Evolutionary conservation across 352 stramenopile species (phyloP), one percentile per base, ranked within the genome.

Genomic region (Pythium pyrilobum): DNA sequence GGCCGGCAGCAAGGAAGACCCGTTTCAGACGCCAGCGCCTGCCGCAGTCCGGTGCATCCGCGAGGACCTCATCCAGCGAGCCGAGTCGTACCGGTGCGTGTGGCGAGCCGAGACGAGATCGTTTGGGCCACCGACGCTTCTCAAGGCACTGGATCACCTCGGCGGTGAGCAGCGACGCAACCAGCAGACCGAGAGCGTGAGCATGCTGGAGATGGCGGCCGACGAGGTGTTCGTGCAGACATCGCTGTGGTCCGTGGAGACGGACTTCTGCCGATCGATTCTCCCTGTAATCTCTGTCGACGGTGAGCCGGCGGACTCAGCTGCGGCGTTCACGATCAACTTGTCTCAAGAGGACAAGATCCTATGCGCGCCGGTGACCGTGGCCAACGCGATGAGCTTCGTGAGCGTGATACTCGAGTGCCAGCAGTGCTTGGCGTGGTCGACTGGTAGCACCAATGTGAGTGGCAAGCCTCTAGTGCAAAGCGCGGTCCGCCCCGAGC

Each of bases 281-380:
- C 40, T 92, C 13, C 81, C 81, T n/a, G 77, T 92, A 18, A 74
- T 89, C 39, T 83, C 78, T 16, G 54, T 90, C 20, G 73, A 75
- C 28, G 56, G 39, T 41, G 29, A 52, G 23, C 16, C 64, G n/a
- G 32, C 48, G 2, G 37, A 58, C 13, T 38, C 32, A 10, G 24
- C 47, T 4, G 56, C 69, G 0, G 67, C 67, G 18, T 88, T 81
- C 56, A 72, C 67, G 18, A 56, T 95, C 5, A 75, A 69, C 15
- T 48, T 95, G 2, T 85, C 82, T 0, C 63, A 81, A 13, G 85
- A 95, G 56, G 85, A 95, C 53, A 69, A 69, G 20, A 83, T 92
- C 36, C 48, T 93, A 10, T 92, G 79, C 32, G 57, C 79, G 28
- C 67, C 79, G 7, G 64, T 90, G 23, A 80, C 71, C 0, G 77